phyloP scores from a whole-genome alignment of 2,329 filamentous ascomycete species.

The Pestalotiopsis sp. region DNA sequence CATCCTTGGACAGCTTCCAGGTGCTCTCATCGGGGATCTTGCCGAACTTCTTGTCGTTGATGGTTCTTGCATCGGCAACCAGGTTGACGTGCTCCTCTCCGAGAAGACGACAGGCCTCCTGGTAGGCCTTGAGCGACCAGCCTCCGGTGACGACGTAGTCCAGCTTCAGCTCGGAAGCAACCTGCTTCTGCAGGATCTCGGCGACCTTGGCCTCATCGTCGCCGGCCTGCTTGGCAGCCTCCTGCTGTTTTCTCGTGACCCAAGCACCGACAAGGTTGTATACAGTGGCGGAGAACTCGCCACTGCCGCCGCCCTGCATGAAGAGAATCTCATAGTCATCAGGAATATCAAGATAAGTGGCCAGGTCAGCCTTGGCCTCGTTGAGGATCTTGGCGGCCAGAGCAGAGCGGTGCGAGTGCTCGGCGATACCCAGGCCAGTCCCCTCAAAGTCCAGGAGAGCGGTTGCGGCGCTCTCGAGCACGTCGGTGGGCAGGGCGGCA shows the following conservation, averaged over 20 bases:
- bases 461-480: constrained; percentile 75
- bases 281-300: constrained; percentile 80
- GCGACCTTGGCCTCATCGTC: constrained; percentile 54
- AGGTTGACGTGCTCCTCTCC: constrained; percentile 82
- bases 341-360: constrained; percentile 76
- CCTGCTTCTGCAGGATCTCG: constrained; percentile 60
- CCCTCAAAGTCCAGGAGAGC: constrained; percentile 81
- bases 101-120: constrained; percentile 78
- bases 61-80: constrained; percentile 66
- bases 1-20: constrained; percentile 72
- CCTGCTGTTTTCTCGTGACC: constrained; percentile 69
- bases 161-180: constrained; percentile 72
- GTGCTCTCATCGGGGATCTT: constrained; percentile 75
- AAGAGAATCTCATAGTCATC: constrained; percentile 86
- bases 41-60: constrained; percentile 81
- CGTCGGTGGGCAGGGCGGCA: constrained; percentile 78
- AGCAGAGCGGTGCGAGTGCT: constrained; percentile 86
- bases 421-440: constrained; percentile 82
- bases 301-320: constrained; percentile 83
- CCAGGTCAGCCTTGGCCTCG: constrained; percentile 74
- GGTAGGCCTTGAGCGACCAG: constrained; percentile 87
- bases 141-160: constrained; percentile 91
- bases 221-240: constrained; percentile 58
- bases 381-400: constrained; percentile 79
- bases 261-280: constrained; percentile 85